Evolutionary conservation across 1,139 yeast species (phyloP), one percentile per base, ranked within the genome.

Genomic region (Pichia inconspicua): DNA sequence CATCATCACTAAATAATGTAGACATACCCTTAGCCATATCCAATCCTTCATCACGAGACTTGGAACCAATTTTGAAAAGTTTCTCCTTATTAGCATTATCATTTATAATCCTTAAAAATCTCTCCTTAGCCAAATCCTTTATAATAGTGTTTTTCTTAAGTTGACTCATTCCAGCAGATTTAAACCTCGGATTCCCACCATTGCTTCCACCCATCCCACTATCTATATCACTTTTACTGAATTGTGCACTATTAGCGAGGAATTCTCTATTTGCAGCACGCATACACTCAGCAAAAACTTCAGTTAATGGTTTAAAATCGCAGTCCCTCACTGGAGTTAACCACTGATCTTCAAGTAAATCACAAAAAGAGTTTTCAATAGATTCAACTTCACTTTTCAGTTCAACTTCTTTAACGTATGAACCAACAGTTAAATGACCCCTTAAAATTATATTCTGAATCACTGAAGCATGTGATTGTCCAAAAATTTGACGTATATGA

Each of bases 131-230:
- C 46, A 71, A 73, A 22, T 75, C 78, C 54, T 78, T 82, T 7
- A 90, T 88, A 51, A 82, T 85, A 4, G 72, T 71, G 19, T 78
- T 73, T 51, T 84, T 73, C 60, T 82, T 84, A 46, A 84, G 68
- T 59, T 85, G 94, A 22, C 80, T 74, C 28, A 73, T 56, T 55
- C 42, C 55, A 51, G 22, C 57, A 51, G 41, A 53, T 53, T 72
- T 73, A 48, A 63, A 67, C 7, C 80, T 72, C 36, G 79, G 69
- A 43, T 39, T 64, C 6, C 50, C 48, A 34, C 40, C 40, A 22
- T 41, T 44, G 35, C 37, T 38, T 25, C 47, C 50, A 25, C 31
- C 42, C 22, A 28, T 31, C 14, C 42, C 42, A n/a, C 11, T 36
- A 4, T 43, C 50, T 22, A 39, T 40, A 28, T 36, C 39, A 19